Percentiles rank a stretch among this genome's conserved stretches.
Conservation (phyloP, 768 basidiomycete genomes). For the Phlebiopsis gigantea region DNA sequence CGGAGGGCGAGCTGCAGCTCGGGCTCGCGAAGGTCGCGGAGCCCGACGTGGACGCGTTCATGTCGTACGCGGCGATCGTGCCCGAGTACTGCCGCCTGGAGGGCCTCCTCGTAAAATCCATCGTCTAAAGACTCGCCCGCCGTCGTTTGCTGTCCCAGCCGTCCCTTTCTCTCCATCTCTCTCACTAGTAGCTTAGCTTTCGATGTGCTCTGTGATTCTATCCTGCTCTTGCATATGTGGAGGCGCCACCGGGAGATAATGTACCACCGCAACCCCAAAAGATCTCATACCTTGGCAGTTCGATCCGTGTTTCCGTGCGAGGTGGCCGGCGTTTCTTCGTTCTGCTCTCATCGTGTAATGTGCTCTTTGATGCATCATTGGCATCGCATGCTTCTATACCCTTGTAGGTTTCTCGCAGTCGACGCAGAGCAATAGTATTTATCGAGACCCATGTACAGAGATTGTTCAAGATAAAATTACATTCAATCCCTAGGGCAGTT, state of each 20-base stretch:
- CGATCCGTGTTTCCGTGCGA: background rate
- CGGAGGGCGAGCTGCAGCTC: slow-evolving; percentile 66
- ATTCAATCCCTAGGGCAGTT: too few relatives aligned
- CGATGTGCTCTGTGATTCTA: slow-evolving; percentile 7
- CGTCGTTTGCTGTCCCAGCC: slow-evolving; percentile 2
- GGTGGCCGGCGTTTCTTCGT: background rate
- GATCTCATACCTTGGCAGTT: background rate
- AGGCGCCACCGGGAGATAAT: background rate
- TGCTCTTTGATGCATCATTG: background rate
- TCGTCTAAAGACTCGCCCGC: slow-evolving; percentile 1
- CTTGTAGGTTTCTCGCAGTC: background rate
- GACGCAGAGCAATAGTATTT: background rate
- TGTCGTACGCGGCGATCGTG: slow-evolving; percentile 81
- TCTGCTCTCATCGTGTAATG: background rate
- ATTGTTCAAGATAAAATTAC: too few relatives aligned
- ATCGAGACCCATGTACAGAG: background rate
- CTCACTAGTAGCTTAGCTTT: slow-evolving; percentile 9
- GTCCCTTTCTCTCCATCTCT: slow-evolving; percentile 2
- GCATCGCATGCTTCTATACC: background rate
- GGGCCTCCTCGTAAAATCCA: slow-evolving; percentile 61
- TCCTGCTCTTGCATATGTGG: slow-evolving; percentile 2
- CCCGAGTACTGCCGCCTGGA: slow-evolving; percentile 81
- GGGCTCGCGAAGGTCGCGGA: slow-evolving; percentile 82
- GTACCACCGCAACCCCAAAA: background rate
- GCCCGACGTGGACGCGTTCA: slow-evolving; percentile 77